phyloP scores from a whole-genome alignment of 164 flowering plant genomes.

The Berberis vulgaris region DNA sequence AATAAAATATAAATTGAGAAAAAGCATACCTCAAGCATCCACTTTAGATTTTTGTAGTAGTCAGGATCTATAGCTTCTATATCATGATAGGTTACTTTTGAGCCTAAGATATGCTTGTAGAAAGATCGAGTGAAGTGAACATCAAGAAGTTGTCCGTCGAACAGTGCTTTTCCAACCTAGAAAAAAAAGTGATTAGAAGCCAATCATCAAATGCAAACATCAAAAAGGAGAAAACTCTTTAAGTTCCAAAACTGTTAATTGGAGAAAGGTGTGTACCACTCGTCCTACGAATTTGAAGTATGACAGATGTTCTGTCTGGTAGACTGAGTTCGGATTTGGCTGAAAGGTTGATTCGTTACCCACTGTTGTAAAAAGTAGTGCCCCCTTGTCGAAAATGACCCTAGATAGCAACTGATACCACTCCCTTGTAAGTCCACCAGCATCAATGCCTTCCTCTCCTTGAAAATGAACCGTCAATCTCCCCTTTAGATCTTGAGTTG shows the following conservation, averaged over 20 bases:
- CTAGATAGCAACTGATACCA: slow-evolving; percentile 96
- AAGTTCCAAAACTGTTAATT: neutral
- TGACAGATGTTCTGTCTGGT: slow-evolving; percentile 96
- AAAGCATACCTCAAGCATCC: slow-evolving; percentile 91
- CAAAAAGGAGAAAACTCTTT: no score
- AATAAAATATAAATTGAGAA: neutral
- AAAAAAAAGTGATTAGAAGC: slow-evolving; percentile 3
- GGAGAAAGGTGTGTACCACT: slow-evolving; percentile 55
- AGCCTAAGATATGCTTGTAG: slow-evolving; percentile 95
- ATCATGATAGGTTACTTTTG: slow-evolving; percentile 94
- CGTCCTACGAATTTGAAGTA: slow-evolving; percentile 98
- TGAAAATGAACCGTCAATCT: slow-evolving; percentile 91
- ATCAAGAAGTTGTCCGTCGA: slow-evolving; percentile 93
- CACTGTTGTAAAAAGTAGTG: slow-evolving; percentile 90
- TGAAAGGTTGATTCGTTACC: slow-evolving; percentile 98
- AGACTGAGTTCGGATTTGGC: slow-evolving; percentile 97
- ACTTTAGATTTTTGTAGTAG: slow-evolving; percentile 84
- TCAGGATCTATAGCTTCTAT: slow-evolving; percentile 99
- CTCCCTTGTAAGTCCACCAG: slow-evolving; percentile 99
- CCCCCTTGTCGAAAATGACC: slow-evolving; percentile 96
- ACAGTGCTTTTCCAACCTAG: slow-evolving; percentile 98
- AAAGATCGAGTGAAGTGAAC: slow-evolving; percentile 97
- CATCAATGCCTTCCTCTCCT: slow-evolving; percentile 99
- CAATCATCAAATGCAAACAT: neutral
- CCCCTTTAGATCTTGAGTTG: slow-evolving; percentile 88